These are phyloP conservation scores for Epithele typhae DNA, from an alignment of 768 basidiomycete species.

Conservation along the genomic window DNA sequence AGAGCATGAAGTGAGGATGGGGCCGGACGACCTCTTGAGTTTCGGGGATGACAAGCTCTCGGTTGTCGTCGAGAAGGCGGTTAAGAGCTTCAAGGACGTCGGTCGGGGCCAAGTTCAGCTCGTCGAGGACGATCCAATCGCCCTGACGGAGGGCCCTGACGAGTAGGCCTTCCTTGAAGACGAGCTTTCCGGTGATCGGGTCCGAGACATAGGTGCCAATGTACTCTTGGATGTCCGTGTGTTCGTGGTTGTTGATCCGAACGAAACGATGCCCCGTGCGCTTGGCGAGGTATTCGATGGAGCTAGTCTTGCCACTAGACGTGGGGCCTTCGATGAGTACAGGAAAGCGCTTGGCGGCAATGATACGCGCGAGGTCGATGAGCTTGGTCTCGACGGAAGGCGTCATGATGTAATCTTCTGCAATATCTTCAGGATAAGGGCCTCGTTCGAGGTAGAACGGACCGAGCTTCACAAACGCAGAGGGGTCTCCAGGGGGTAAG, in stretches of 20 bases:
- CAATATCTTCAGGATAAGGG: constrained; percentile 52
- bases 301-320: constrained; percentile 95
- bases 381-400: constrained; percentile 93
- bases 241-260: constrained; percentile 99
- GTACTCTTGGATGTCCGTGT: constrained; percentile 99
- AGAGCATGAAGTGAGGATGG: constrained; percentile 95
- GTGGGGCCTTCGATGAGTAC: constrained; percentile 98
- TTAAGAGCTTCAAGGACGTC: constrained; percentile 98
- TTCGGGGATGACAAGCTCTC: constrained; percentile 92
- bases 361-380: constrained; percentile 90
- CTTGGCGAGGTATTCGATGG: constrained; percentile 91
- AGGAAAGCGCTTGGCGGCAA: constrained; percentile 84
- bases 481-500: constrained; percentile 39
- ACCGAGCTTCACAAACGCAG: constrained; percentile 77
- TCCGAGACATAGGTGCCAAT: constrained; percentile 96
- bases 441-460: constrained; percentile 90
- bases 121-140: constrained; percentile 98
- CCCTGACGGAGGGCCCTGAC: constrained; percentile 89
- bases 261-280: constrained; percentile 94
- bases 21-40: constrained; percentile 93
- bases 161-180: constrained; percentile 91
- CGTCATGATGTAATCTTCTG: constrained; percentile 89
- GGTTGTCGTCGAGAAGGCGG: constrained; percentile 93
- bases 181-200: constrained; percentile 85
- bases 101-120: constrained; percentile 95